Conservation (phyloP, 257 asterid species). For the Paulownia fortunei region DNA sequence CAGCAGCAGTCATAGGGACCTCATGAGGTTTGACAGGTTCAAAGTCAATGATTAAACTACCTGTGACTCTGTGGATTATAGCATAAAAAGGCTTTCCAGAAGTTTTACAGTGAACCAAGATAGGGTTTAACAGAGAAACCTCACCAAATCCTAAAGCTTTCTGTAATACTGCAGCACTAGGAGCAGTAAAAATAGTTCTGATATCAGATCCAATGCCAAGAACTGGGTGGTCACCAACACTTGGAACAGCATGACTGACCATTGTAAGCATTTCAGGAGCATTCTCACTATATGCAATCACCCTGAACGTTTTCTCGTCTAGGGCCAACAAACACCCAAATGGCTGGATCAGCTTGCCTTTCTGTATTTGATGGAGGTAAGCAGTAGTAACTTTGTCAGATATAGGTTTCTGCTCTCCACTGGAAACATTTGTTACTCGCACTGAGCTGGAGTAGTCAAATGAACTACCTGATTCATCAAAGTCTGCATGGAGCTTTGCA, state of each 20-base stretch:
- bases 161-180: conserved; percentile 79
- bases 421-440: conserved; percentile 43
- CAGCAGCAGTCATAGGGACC: conserved; percentile 74
- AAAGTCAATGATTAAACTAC: conserved; percentile 64
- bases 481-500: conserved; percentile 82
- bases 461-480: conserved; percentile 80
- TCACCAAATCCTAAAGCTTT: conserved; percentile 91
- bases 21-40: conserved; percentile 77
- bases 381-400: conserved; percentile 73
- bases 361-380: conserved; percentile 88
- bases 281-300: conserved; percentile 83
- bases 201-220: conserved; percentile 80
- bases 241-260: conserved; percentile 88
- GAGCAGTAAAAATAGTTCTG: conserved; percentile 73
- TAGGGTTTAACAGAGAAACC: conserved; percentile 66
- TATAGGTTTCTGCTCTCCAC: conserved; percentile 46
- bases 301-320: conserved; percentile 76
- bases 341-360: conserved; percentile 77
- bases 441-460: conserved; percentile 84
- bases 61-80: conserved; percentile 69
- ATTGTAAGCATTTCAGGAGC: conserved; percentile 90
- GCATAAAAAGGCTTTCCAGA: conserved; percentile 78
- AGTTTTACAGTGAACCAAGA: conserved; percentile 69
- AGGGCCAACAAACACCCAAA: conserved; percentile 88
- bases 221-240: conserved; percentile 77